Evolutionary conservation across 73 alveolate species (phyloP).

Genomic region (Symbiodinium natans): DNA sequence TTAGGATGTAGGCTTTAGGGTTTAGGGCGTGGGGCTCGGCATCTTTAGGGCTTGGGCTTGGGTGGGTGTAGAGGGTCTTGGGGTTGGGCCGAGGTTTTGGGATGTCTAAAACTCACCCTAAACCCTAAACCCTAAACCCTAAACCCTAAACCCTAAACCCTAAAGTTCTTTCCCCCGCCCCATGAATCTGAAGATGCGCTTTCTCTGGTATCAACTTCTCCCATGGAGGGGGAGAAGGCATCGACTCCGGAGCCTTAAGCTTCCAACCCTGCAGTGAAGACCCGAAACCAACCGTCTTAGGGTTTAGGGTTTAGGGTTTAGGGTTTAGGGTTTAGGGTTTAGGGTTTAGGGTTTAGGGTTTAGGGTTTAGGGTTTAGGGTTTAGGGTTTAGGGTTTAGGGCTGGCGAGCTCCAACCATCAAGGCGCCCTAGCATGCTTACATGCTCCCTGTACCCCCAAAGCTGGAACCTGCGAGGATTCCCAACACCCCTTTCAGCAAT

Average conservation of each 20-base stretch:
- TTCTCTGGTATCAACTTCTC: no score
- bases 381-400: background rate
- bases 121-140: background rate
- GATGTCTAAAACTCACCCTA: background rate
- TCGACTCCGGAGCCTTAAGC: background rate
- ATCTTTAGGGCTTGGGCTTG: no score
- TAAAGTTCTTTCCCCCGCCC: no score
- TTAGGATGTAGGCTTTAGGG: background rate
- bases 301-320: background rate
- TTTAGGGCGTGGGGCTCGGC: background rate
- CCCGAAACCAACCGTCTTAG: background rate
- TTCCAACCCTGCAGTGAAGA: background rate
- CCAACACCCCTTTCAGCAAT: no score
- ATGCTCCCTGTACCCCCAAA: no score
- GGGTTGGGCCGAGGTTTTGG: background rate
- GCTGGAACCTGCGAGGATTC: no score
- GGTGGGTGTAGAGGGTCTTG: background rate
- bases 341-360: background rate
- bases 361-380: background rate
- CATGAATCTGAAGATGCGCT: no score
- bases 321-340: background rate
- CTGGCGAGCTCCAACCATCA: no score
- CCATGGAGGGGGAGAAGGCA: no score
- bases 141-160: background rate
- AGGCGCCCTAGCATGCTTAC: no score